These are phyloP conservation scores for Thuja plicata DNA, from an alignment of 83 land plant genomes.

Conservation along the genomic window DNA sequence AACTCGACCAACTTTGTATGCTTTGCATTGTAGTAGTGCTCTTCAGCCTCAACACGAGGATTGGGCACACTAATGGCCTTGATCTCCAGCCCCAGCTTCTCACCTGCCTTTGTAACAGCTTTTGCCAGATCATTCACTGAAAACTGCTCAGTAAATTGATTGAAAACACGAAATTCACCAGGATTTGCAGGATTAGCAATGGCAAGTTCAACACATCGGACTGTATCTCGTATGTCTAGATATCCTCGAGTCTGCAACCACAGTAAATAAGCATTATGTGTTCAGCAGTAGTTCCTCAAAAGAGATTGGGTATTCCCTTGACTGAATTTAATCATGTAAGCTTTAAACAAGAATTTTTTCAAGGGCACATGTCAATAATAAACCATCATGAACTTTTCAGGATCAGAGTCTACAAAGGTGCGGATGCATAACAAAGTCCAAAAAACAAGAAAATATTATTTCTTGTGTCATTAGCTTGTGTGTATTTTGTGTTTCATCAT, in stretches of 20 bases:
- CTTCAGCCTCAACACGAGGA: slow-evolving; percentile 96
- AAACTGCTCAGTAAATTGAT: slow-evolving; percentile 97
- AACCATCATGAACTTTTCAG: not conserved
- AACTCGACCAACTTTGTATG: slow-evolving; percentile 90
- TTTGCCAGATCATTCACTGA: slow-evolving; percentile 92
- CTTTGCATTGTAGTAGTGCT: slow-evolving; percentile 98
- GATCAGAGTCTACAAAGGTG: not conserved
- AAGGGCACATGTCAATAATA: not conserved
- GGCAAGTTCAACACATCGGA: slow-evolving; percentile 93
- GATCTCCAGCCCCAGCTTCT: slow-evolving; percentile 90
- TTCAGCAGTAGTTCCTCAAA: not conserved
- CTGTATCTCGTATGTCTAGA: slow-evolving; percentile 93
- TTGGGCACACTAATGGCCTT: slow-evolving; percentile 78
- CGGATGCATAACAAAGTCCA: not conserved
- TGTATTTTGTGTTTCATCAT: not conserved
- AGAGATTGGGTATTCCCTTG: not conserved
- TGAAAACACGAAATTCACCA: slow-evolving; percentile 97
- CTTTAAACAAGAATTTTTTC: not conserved
- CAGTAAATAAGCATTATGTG: not conserved
- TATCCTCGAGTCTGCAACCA: slow-evolving; percentile 86
- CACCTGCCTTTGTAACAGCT: slow-evolving; percentile 80
- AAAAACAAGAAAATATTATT: not conserved
- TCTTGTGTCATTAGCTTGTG: not conserved
- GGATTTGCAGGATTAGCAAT: slow-evolving; percentile 82
- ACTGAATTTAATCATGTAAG: not conserved